These are phyloP conservation scores for Mucor sp. DNA, from an alignment of 371 early-diverging fungal genomes.

Conservation along the genomic window DNA sequence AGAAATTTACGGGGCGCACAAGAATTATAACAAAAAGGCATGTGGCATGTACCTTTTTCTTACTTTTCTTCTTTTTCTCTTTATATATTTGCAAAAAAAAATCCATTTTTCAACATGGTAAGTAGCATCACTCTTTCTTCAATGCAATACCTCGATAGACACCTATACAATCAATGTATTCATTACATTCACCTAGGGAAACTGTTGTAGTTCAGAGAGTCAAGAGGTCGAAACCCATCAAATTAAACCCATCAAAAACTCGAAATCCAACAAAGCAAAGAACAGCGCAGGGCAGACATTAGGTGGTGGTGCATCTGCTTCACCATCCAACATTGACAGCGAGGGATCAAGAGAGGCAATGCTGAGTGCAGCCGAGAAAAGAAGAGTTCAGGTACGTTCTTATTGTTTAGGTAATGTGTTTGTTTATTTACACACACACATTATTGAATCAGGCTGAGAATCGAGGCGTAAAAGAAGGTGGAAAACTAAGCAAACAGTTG, in stretches of 20 bases:
- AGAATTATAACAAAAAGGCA: neutral
- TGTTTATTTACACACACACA: neutral
- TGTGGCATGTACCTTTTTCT: neutral
- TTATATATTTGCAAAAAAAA: neutral
- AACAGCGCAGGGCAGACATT: slow-evolving; percentile 8
- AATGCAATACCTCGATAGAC: neutral
- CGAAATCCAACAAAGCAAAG: slow-evolving; percentile 1
- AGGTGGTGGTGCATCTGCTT: slow-evolving; percentile 11
- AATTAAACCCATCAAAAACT: slow-evolving; percentile 8
- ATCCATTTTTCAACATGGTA: neutral
- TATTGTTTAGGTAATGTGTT: neutral
- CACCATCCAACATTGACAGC: neutral
- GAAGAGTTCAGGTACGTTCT: slow-evolving; percentile 27
- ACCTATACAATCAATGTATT: neutral
- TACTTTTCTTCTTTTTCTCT: neutral
- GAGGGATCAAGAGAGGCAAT: slow-evolving; percentile 31
- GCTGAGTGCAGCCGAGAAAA: slow-evolving; percentile 40
- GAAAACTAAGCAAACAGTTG: slow-evolving; percentile 39
- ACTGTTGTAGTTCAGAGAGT: slow-evolving; percentile 24
- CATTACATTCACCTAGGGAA: slow-evolving; percentile 9
- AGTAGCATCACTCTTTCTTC: neutral
- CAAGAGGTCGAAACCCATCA: slow-evolving; percentile 18
- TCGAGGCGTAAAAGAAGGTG: slow-evolving; percentile 36
- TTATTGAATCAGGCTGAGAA: slow-evolving; percentile 31
- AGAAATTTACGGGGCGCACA: neutral